Base-by-base conservation (phyloP, 2,329 filamentous ascomycete genomes). In the Coleophoma eucalyptorum region DNA sequence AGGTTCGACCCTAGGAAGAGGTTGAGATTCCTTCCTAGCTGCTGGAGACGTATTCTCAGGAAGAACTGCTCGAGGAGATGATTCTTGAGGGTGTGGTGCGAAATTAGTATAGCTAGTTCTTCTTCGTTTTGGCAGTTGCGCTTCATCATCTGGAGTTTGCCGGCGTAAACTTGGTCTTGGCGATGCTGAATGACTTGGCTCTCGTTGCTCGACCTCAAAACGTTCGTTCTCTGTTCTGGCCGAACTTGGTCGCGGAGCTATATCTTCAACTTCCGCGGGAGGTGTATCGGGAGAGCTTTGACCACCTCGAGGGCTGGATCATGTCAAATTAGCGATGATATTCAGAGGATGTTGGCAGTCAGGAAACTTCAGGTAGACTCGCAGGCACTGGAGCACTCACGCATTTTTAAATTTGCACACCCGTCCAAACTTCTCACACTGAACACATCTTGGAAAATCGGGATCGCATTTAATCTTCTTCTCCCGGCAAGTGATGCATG, bases 391-490 rank as follows among this genome's bases (percentile, higher is more conserved):
- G 26, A 46, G 18, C 37, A 85, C 86, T 82, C 73, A 93, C 88
- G 89, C 89, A 70, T 88, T 89, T 70, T 90, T 89, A 64, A 90
- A 91, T 69, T 86, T 86, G 79, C 92, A 96, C 16, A 87, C 77
- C 44, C 90, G 81, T 50, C 91, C 90, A 64, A 93, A 93, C 72
- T 96, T 96, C 66, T 94, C 87, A 67, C 92, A 97, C 70, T 96
- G 91, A 49, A 92, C 81, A 62, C 92, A 97, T 59, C 90, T 90
- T 37, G 89, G 89, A 57, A 83, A 87, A 60, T 92, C 90, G 1
- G 91, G 92, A 58, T 96, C 90, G 64, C 92, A 97, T 69, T 96
- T 96, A 72, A 97, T 96, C 77, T 96, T 97, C 82, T 96, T 97
- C 72, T 96, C 91, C 46, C 92, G 83, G 67, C 92, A 97, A 12